Conservation (phyloP, 805 yeast species). For the Metschnikowia henanensis region DNA sequence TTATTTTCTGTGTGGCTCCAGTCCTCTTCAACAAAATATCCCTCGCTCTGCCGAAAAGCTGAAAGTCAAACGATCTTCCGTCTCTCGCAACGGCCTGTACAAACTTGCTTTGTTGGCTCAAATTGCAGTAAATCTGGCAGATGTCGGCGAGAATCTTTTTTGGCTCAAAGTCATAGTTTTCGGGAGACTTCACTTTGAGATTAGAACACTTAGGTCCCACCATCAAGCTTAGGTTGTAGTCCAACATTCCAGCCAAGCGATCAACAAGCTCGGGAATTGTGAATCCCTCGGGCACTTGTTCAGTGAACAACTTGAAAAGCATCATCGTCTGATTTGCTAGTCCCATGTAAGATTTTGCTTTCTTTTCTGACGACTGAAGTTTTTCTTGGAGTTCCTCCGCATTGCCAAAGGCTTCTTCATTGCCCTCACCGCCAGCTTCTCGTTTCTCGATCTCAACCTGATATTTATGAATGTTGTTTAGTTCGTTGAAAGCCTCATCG, state of each 20-base stretch:
- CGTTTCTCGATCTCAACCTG: conserved; percentile 65
- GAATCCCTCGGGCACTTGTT: conserved; percentile 85
- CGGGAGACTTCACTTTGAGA: conserved; percentile 82
- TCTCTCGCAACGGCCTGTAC: conserved; percentile 83
- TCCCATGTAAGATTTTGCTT: conserved; percentile 80
- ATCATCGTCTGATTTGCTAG: conserved; percentile 80
- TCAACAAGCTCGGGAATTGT: conserved; percentile 88
- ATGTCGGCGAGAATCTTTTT: conserved; percentile 65
- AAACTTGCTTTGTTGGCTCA: conserved; percentile 64
- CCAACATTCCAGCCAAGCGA: conserved; percentile 92
- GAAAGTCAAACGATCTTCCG: conserved; percentile 79
- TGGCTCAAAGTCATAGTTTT: conserved; percentile 81
- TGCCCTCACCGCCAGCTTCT: conserved; percentile 28
- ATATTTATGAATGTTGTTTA: conserved; percentile 72
- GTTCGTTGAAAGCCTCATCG: conserved; percentile 84
- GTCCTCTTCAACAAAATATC: conserved; percentile 60
- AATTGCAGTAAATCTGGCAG: conserved; percentile 72
- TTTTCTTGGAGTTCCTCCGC: conserved; percentile 61
- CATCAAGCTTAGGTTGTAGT: conserved; percentile 86
- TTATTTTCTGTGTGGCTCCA: conserved; percentile 47
- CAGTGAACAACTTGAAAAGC: conserved; percentile 77
- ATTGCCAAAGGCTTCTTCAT: conserved; percentile 46
- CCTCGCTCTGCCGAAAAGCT: conserved; percentile 69
- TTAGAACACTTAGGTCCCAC: conserved; percentile 95
- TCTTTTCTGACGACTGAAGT: conserved; percentile 64